phyloP scores from a whole-genome alignment of 2,329 filamentous ascomycete genomes.

The Pseudogymnoascus sp. region DNA sequence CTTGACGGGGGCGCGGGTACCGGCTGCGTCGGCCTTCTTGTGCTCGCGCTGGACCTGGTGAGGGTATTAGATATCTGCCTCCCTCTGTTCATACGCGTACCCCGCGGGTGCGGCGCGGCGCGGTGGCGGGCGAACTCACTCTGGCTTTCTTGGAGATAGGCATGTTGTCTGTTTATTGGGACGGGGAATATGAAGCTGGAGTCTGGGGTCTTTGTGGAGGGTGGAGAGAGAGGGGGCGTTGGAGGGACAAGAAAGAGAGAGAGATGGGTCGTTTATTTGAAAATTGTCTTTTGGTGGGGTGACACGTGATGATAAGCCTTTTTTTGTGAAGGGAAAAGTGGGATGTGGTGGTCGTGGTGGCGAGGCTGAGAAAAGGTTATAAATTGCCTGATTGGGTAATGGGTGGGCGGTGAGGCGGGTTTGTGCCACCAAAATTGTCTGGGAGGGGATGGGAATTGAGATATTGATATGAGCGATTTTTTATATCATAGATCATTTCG shows the following conservation, averaged over 20 bases:
- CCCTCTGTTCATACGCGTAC: not conserved
- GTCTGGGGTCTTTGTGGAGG: not conserved
- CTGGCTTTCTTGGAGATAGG: conserved; percentile 42
- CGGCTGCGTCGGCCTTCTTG: conserved; percentile 46
- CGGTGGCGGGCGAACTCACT: conserved; percentile 19
- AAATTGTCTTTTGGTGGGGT: not conserved
- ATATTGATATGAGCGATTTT: not conserved
- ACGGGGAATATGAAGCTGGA: not conserved
- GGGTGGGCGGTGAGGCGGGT: not conserved
- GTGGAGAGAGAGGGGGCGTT: not conserved
- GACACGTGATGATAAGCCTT: conserved; percentile 4
- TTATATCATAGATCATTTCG: not conserved
- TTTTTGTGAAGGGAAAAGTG: not conserved
- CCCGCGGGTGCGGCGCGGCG: not conserved
- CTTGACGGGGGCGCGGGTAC: conserved; percentile 45
- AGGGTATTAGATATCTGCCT: not conserved
- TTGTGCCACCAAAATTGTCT: not conserved
- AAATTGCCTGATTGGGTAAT: conserved; percentile 8
- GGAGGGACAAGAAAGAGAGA: not conserved
- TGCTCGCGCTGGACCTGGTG: conserved; percentile 44
- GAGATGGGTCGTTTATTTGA: not conserved
- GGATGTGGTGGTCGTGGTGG: not conserved
- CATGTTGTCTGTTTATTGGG: conserved; percentile 27
- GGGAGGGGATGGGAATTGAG: not conserved
- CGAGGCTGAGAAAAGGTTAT: conserved; percentile 3